Conservation (phyloP, 1,284 basidiomycete genomes). For the Salmacisia buchloeana region DNA sequence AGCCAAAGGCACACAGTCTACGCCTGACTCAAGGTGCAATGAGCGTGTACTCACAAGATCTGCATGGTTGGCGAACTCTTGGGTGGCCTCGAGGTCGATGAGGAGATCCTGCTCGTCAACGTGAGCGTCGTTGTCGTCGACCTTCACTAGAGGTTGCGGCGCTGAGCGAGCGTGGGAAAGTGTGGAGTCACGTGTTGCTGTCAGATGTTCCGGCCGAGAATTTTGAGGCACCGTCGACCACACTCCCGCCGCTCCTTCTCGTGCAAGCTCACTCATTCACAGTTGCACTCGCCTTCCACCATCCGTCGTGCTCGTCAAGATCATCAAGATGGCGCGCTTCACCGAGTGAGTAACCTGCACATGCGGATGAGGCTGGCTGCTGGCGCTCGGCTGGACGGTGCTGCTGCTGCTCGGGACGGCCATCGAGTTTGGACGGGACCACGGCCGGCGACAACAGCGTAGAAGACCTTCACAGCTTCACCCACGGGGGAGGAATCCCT, state of each 20-base stretch:
- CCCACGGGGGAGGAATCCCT: too few species aligned
- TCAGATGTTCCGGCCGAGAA: not conserved
- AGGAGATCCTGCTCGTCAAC: too few species aligned
- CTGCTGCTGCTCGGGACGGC: too few species aligned
- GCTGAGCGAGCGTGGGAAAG: constrained; percentile 5
- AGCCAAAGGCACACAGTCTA: too few species aligned
- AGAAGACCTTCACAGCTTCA: too few species aligned
- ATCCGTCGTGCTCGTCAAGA: not conserved
- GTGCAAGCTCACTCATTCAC: not conserved
- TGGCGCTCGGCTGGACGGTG: not conserved
- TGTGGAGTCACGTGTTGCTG: not conserved
- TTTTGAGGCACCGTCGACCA: too few species aligned
- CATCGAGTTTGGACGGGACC: too few species aligned
- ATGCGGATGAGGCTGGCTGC: not conserved
- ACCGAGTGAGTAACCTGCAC: constrained; percentile 2
- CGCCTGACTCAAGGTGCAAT: not conserved
- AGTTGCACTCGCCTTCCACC: not conserved
- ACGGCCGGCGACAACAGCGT: too few species aligned
- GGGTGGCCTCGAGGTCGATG: too few species aligned
- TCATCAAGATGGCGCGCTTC: constrained; percentile 8
- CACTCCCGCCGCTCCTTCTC: too few species aligned
- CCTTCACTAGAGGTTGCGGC: too few species aligned
- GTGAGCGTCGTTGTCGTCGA: too few species aligned
- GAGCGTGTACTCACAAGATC: constrained; percentile 8
- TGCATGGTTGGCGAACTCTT: constrained; percentile 9